These are phyloP conservation scores for Phoma sp. DNA, from an alignment of 2,329 filamentous ascomycete species.

Conservation along the genomic window DNA sequence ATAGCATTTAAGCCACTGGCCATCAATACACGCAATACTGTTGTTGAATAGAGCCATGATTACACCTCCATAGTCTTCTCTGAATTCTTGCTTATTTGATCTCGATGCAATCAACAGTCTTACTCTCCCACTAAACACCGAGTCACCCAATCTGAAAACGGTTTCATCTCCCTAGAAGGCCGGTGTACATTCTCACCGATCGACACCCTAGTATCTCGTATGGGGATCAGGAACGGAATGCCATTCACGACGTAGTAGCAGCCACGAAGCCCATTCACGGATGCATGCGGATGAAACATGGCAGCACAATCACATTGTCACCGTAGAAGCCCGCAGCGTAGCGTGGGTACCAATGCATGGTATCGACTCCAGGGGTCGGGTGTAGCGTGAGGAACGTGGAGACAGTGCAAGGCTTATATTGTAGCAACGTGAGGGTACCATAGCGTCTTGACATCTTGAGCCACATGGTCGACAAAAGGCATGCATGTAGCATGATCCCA, in stretches of 20 bases:
- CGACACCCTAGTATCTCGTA: not conserved
- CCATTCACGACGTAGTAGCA: not conserved
- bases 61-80: not conserved
- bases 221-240: slow-evolving; percentile 1
- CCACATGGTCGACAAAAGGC: slow-evolving; percentile 7
- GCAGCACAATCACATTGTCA: slow-evolving; percentile 8
- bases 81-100: not conserved
- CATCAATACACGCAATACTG: not conserved
- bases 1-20: slow-evolving; percentile 2
- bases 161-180: not conserved
- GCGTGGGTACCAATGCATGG: not conserved
- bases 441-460: slow-evolving; percentile 8
- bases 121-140: not conserved
- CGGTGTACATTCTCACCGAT: not conserved
- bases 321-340: not conserved
- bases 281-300: slow-evolving; percentile 17
- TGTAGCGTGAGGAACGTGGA: slow-evolving; percentile 9
- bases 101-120: not conserved
- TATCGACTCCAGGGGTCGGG: not conserved
- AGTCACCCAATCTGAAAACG: not conserved
- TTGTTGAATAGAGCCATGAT: not conserved
- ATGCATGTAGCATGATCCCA: not conserved
- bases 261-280: slow-evolving; percentile 4
- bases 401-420: slow-evolving; percentile 1
- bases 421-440: slow-evolving; percentile 7